Percentiles rank a stretch among this genome's conserved stretches.
Evolutionary conservation across 2,329 filamentous ascomycete genomes (phyloP).

Genomic region (Apiospora hydei): DNA sequence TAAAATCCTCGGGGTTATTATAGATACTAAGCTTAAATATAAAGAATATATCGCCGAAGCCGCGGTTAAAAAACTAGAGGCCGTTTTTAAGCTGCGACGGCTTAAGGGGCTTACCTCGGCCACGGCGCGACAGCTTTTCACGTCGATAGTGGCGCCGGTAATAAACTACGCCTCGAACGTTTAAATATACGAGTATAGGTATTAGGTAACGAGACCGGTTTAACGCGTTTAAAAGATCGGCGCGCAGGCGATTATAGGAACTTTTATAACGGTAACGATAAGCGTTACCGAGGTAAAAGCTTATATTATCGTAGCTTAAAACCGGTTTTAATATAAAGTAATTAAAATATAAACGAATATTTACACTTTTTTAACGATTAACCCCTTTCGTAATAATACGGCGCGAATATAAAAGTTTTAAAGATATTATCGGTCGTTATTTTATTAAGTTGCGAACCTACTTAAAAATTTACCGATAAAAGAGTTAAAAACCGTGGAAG

Average conservation of each 20-base stretch:
- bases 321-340: constrained; percentile 29
- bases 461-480: constrained; percentile 22
- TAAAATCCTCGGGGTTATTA: constrained; percentile 34
- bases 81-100: neutral
- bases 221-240: constrained; percentile 1
- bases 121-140: constrained; percentile 16
- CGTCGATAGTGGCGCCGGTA: neutral
- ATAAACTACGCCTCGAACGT: constrained; percentile 20
- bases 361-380: constrained; percentile 30
- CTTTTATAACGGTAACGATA: constrained; percentile 1
- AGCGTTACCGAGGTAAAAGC: neutral
- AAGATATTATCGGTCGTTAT: constrained; percentile 26
- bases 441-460: constrained; percentile 28
- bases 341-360: constrained; percentile 33
- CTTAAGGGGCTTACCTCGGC: neutral
- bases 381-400: constrained; percentile 30
- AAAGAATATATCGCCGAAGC: constrained; percentile 30
- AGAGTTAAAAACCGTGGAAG: constrained; percentile 25
- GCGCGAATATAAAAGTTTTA: constrained; percentile 22
- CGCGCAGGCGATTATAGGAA: constrained; percentile 10
- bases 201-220: neutral
- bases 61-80: neutral
- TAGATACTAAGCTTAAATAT: constrained; percentile 32
- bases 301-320: neutral
- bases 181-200: neutral